phyloP scores from a whole-genome alignment of 129 eudicot species.

The Gnaphalium uliginosum region DNA sequence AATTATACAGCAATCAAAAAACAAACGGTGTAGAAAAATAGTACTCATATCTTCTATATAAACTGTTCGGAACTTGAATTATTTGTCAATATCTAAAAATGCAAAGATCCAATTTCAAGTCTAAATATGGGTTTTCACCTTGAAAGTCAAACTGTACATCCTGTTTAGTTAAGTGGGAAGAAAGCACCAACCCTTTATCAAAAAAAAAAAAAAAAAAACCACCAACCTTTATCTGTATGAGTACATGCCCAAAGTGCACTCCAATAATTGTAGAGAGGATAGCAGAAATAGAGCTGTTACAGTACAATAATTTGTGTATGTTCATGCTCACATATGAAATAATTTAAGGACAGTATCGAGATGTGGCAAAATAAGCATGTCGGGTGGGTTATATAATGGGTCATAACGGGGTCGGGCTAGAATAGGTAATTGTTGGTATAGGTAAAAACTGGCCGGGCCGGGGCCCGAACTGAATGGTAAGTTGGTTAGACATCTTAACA shows the following conservation, averaged over 20 bases:
- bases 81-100: not conserved
- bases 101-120: not conserved
- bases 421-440: not conserved
- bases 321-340: slow-evolving; percentile 26
- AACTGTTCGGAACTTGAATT: not conserved
- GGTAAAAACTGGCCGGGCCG: not conserved
- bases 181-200: no score
- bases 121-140: not conserved
- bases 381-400: not conserved
- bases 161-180: slow-evolving; percentile 18
- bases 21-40: not conserved
- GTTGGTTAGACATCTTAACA: not conserved
- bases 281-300: slow-evolving; percentile 82
- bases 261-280: slow-evolving; percentile 72
- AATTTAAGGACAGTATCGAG: not conserved
- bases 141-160: slow-evolving; percentile 12
- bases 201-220: no score
- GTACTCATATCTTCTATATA: not conserved
- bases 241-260: slow-evolving; percentile 81
- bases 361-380: not conserved
- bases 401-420: not conserved
- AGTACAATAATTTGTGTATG: slow-evolving; percentile 1
- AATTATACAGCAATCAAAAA: not conserved
- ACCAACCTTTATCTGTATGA: slow-evolving; percentile 70
- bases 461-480: not conserved